Base-by-base conservation (phyloP, 2,329 filamentous ascomycete genomes). In the Colletotrichum trifolii region DNA sequence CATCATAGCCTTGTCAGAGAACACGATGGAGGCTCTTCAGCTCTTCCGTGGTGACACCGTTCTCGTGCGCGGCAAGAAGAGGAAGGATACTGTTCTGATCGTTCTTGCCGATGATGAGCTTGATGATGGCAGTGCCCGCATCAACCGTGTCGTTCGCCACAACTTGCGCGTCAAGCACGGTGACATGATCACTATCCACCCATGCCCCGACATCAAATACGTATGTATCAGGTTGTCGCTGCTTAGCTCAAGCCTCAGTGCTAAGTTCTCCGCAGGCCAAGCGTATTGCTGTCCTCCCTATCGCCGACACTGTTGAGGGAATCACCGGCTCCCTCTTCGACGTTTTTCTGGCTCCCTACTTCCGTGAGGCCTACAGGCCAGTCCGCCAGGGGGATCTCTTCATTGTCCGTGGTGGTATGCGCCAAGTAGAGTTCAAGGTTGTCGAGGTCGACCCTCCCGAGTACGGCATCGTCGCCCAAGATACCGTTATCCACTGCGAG, bases 191-290 rank as follows among this genome's bases (percentile, higher is more conserved):
- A 97, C 94, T 67, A 94, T 99, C 69, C 94, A 98, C 82, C 89
- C 96, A 60, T 99, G 96, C 84, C 95, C 96, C 15, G 96, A 99
- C 80, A 99, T 99, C 86, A 99, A 99, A 97, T 99, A 99, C 80
- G 94, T 97, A 81, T 79, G 93, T 88, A 61, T 47, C n/a, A 12
- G 17, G 8, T 40, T 10, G 6, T 25, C 13, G n/a, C 7, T 39
- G 25, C 36, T 12, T 15, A 7, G 9, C 3, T 4, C 50, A 69
- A 48, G 6, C 43, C 46, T n/a, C 11, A 73, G 71, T 71, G 72
- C 70, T 69, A 67, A 73, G 72, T 58, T 55, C 15, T 10, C 45
- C 12, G 56, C 69, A 97, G 94, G 96, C 96, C 81, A 99, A 99
- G 88, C 93, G 96, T 75, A 97, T 99, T 77, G 96, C 96, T 68